phyloP scores from a whole-genome alignment of 2,329 filamentous ascomycete genomes.

The Byssochlamys sp. region DNA sequence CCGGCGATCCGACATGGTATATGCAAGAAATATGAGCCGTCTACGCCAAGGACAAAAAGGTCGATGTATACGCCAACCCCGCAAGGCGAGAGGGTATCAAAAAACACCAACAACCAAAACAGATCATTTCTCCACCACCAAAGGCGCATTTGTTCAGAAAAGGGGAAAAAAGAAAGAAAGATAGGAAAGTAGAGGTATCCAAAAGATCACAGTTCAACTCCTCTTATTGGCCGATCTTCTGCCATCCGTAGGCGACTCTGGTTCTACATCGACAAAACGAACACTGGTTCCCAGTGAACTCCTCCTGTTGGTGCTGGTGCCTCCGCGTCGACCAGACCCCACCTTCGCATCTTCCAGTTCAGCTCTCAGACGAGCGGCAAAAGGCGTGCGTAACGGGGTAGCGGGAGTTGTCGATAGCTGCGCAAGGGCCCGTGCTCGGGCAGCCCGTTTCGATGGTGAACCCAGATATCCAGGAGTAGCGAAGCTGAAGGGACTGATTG shows the following conservation, averaged over 20 bases:
- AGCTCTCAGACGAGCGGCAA: slow-evolving; percentile 30
- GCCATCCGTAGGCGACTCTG: slow-evolving; percentile 32
- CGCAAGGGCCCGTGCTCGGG: slow-evolving; percentile 31
- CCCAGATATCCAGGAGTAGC: slow-evolving; percentile 34
- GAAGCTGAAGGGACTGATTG: slow-evolving; percentile 23
- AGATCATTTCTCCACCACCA: neutral
- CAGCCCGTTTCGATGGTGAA: slow-evolving; percentile 39
- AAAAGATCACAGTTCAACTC: slow-evolving; percentile 8
- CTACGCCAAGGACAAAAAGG: neutral
- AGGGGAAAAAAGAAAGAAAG: neutral
- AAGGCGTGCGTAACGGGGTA: slow-evolving; percentile 35
- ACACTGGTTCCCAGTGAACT: slow-evolving; percentile 25
- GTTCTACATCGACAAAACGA: slow-evolving; percentile 33
- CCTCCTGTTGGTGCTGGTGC: slow-evolving; percentile 4
- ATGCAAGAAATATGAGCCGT: neutral
- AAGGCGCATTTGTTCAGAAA: neutral
- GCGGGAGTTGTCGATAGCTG: slow-evolving; percentile 37
- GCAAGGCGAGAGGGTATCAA: neutral
- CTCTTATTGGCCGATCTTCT: slow-evolving; percentile 27
- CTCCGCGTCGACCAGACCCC: slow-evolving; percentile 15
- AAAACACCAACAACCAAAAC: slow-evolving; percentile 1
- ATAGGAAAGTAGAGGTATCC: neutral
- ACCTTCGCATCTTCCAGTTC: slow-evolving; percentile 5
- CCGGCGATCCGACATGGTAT: neutral
- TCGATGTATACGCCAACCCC: neutral